Conservation (phyloP, 345 rosid genomes). For the Arabidopsis suecica region DNA sequence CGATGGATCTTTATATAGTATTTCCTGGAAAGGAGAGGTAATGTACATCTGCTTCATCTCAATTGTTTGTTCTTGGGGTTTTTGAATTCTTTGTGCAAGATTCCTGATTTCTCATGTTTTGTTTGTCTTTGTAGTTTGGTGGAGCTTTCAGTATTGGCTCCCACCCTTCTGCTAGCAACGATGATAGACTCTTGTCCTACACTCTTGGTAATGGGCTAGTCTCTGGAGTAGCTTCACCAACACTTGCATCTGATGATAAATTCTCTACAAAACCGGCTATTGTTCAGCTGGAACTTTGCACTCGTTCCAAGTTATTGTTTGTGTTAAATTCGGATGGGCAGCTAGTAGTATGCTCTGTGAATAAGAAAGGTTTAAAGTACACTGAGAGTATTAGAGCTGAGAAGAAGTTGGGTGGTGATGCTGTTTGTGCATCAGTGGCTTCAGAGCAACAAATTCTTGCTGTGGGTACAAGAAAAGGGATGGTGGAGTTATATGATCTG, state of each 20-base stretch:
- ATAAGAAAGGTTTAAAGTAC: constrained; percentile 85
- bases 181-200: constrained; percentile 47
- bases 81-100: neutral
- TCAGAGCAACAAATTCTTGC: constrained; percentile 93
- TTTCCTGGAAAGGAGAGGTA: constrained; percentile 99
- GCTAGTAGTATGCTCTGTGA: constrained; percentile 73
- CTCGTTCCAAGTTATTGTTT: constrained; percentile 68
- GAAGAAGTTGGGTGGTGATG: constrained; percentile 72
- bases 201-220: constrained; percentile 60
- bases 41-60: constrained; percentile 27
- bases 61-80: constrained; percentile 10
- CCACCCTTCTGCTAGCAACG: constrained; percentile 43
- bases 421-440: constrained; percentile 81
- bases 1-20: constrained; percentile 75
- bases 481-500: constrained; percentile 84
- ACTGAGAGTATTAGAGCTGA: constrained; percentile 73
- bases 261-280: constrained; percentile 56
- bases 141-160: constrained; percentile 74
- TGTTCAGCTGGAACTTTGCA: constrained; percentile 73
- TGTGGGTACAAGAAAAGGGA: constrained; percentile 90
- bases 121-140: constrained; percentile 60
- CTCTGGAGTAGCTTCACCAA: constrained; percentile 52
- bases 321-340: constrained; percentile 79
- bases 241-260: constrained; percentile 41
- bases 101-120: neutral